These are phyloP conservation scores for Themeda triandra DNA, from an alignment of 176 grass and related monocot species.

Conservation along the genomic window DNA sequence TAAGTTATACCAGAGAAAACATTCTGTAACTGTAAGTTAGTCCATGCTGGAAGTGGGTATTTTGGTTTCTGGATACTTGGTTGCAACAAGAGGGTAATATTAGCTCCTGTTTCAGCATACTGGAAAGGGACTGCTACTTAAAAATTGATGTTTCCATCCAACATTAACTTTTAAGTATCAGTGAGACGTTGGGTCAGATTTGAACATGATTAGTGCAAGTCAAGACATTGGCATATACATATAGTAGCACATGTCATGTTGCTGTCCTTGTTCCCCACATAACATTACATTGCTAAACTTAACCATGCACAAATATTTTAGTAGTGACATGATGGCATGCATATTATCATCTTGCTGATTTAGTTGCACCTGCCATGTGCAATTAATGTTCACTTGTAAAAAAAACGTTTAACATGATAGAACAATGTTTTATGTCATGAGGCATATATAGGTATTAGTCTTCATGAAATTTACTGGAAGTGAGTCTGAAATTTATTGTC, in stretches of 20 bases:
- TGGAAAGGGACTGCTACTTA: not conserved
- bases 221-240: constrained; percentile 17
- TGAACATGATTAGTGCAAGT: constrained; percentile 12
- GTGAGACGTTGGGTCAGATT: not conserved
- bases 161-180: constrained; percentile 12
- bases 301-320: not conserved
- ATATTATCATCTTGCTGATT: constrained; percentile 19
- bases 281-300: not conserved
- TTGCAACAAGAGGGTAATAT: constrained; percentile 5
- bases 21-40: not conserved
- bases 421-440: not conserved
- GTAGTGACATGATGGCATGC: not conserved
- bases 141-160: not conserved
- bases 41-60: not conserved
- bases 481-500: constrained; percentile 21
- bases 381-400: not conserved
- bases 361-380: not conserved
- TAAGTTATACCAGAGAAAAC: not conserved
- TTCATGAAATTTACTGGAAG: constrained; percentile 2
- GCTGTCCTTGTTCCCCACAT: not conserved
- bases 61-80: not conserved
- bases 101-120: not conserved
- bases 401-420: not conserved
- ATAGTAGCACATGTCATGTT: constrained; percentile 9
- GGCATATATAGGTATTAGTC: not conserved